Base-by-base conservation (phyloP, 2,329 filamentous ascomycete species). In the Hypoxylon sp. region DNA sequence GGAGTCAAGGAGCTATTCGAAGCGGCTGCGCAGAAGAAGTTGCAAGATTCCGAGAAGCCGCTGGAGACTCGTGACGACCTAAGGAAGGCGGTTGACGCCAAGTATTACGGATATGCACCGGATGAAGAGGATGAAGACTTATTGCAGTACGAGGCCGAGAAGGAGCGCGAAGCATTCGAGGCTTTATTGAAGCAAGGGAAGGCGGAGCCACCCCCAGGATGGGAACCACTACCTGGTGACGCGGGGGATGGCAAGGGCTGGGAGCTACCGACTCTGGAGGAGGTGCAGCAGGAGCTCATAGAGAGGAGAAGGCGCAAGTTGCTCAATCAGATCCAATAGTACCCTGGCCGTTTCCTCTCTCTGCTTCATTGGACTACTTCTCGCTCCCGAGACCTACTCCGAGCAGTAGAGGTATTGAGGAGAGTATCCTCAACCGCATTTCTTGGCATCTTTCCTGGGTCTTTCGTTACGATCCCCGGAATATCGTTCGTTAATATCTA, bases 1-100 rank as follows among this genome's bases (percentile, higher is more conserved):
- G 96, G 96, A 56, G 96, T 99, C 5, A 98, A 98, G 81, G 96
- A 99, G 83, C 84, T 99, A 79, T 97, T 98, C 77, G 95, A 97
- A 76, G 91, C 92, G 0, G 92, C 93, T 0, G 85, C 85, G 55
- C 83, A 85, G 71, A 86, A 85, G 66, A 66, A 63, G 84, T 86
- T 66, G 84, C 86, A 71, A 79, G 83, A 84, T 56, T 85, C 84
- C 2, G 86, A 90, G 66, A 91, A 90, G 76, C 88, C 90, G 2
- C 81, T 89, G 7, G 91, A 93, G 76, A 86, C 88, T 68, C 85
- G 92, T 74, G 89, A 89, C 56, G 92, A 94, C 74, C 78, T 94
- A 74, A 83, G 91, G 68, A 90, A 88, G 81, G 88, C 91, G 74
- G 95, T 99, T 7, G 94, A 99, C 81, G 96, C 96, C 11, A 92